Evolutionary conservation across 1,284 basidiomycete species (phyloP).

Genomic region (Porphyrellus sp.): DNA sequence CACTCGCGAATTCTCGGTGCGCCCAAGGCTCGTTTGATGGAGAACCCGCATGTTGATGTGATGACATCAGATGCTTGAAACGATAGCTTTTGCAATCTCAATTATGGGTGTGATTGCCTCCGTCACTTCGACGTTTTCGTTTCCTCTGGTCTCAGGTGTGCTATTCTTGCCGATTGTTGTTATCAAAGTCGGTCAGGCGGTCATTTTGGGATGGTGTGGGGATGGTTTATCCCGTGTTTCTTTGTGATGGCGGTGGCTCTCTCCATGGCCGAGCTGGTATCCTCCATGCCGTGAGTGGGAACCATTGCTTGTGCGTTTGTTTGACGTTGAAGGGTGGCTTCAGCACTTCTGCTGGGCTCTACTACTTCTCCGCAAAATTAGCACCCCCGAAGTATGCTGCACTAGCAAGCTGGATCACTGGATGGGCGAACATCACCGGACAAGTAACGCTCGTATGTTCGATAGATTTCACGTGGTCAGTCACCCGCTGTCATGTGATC

Average conservation of each 20-base stretch:
- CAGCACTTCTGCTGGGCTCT: slow-evolving; percentile 67
- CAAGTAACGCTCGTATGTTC: slow-evolving; percentile 65
- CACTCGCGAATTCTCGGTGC: slow-evolving; percentile 70
- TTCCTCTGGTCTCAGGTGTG: slow-evolving; percentile 58
- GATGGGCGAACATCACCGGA: slow-evolving; percentile 61
- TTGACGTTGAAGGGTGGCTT: slow-evolving; percentile 1
- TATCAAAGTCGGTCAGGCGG: slow-evolving; percentile 44
- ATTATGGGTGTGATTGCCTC: slow-evolving; percentile 75
- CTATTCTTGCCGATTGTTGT: slow-evolving; percentile 1
- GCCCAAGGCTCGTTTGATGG: slow-evolving; percentile 17
- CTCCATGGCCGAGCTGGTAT: slow-evolving; percentile 70
- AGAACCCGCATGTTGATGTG: background rate
- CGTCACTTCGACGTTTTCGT: slow-evolving; percentile 63
- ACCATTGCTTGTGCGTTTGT: background rate
- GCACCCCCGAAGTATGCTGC: slow-evolving; percentile 58
- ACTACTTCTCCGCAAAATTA: slow-evolving; percentile 71
- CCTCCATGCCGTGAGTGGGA: slow-evolving; percentile 67
- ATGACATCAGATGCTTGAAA: slow-evolving; percentile 48
- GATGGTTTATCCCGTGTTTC: slow-evolving; percentile 70
- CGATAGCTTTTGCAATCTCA: slow-evolving; percentile 66
- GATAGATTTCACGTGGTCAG: slow-evolving; percentile 68
- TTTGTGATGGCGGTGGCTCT: slow-evolving; percentile 66
- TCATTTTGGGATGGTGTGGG: slow-evolving; percentile 74
- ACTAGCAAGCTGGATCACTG: slow-evolving; percentile 72
- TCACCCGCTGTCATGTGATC: background rate